These are phyloP conservation scores for Pseudogymnoascus verrucosus DNA, from an alignment of 2,329 filamentous ascomycete genomes.

Conservation along the genomic window DNA sequence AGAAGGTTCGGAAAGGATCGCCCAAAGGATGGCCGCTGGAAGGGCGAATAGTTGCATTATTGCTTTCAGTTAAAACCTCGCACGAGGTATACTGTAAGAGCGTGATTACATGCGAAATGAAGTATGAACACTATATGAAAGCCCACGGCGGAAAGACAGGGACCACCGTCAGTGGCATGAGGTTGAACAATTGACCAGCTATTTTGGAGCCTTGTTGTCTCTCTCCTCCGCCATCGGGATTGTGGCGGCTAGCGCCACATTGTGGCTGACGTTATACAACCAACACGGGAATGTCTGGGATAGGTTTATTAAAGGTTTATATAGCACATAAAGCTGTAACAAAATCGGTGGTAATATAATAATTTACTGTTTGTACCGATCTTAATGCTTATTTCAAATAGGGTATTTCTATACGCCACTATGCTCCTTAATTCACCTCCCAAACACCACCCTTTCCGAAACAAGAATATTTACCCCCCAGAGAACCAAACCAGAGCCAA, in stretches of 20 bases:
- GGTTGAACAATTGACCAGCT: neutral
- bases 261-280: neutral
- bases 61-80: neutral
- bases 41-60: constrained; percentile 2
- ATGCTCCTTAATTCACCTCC: constrained; percentile 2
- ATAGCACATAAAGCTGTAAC: neutral
- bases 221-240: neutral
- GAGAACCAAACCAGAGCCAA: neutral
- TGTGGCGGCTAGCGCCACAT: neutral
- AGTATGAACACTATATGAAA: neutral
- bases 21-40: neutral
- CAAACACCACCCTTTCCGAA: neutral
- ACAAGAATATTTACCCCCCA: neutral
- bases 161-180: neutral
- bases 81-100: neutral
- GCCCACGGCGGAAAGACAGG: neutral
- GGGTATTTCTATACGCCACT: constrained; percentile 2
- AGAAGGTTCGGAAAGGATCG: neutral
- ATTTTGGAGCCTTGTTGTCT: constrained; percentile 6
- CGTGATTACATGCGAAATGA: neutral
- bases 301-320: neutral
- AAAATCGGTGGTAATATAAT: neutral
- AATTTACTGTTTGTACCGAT: neutral
- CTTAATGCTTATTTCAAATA: neutral
- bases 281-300: neutral